phyloP scores from a whole-genome alignment of 148 eudicot genomes.

The Rhododendron henanense region DNA sequence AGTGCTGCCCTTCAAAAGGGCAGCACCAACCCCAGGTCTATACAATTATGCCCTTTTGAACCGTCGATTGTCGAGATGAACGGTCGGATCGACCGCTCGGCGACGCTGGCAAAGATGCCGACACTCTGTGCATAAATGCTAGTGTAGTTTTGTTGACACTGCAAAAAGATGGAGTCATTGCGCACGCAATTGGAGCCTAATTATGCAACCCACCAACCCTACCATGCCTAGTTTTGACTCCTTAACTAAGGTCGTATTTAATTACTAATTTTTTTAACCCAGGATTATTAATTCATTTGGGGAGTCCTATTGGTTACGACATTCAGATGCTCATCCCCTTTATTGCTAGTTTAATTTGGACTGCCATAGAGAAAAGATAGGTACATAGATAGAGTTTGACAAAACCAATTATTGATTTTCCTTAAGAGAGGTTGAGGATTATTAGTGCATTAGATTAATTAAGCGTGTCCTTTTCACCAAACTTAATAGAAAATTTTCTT shows the following conservation, averaged over 20 bases:
- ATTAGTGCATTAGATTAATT: background rate
- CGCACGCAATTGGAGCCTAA: background rate
- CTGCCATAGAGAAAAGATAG: background rate
- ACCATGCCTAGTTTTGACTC: conserved; percentile 7
- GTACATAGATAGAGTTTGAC: background rate
- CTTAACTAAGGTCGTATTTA: background rate
- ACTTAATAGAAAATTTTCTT: background rate
- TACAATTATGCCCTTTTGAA: no score
- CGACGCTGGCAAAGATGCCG: no score
- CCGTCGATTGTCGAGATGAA: no score
- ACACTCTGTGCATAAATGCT: background rate
- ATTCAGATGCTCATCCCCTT: background rate
- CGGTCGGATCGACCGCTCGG: accelerated
- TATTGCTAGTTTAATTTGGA: background rate
- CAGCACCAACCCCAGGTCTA: no score
- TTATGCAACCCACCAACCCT: conserved; percentile 1
- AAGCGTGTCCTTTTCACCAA: background rate
- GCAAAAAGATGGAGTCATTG: background rate
- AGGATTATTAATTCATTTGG: background rate
- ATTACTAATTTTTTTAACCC: background rate
- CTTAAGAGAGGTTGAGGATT: background rate
- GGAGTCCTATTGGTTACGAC: background rate
- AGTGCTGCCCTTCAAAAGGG: no score
- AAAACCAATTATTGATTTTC: background rate
- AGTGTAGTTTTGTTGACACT: background rate